phyloP scores from a whole-genome alignment of 345 rosid genomes.

The Eutrema heterophyllum region DNA sequence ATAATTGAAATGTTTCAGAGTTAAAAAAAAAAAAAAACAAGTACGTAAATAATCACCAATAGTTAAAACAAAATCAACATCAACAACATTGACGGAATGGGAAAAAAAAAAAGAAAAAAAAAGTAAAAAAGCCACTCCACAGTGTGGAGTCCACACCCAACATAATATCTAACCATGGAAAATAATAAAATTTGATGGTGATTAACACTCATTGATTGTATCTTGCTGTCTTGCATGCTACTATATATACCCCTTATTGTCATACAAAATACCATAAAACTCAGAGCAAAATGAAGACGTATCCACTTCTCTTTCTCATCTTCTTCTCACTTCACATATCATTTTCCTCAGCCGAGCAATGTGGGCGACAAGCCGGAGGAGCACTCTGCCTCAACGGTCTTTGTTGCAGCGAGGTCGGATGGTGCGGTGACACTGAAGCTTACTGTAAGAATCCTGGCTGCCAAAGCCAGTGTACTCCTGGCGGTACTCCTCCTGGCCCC shows the following conservation, averaged over 20 bases:
- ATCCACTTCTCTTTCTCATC: neutral
- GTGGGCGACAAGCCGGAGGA: no score
- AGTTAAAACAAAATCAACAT: no score
- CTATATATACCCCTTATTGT: neutral
- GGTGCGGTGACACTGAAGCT: constrained; percentile 40
- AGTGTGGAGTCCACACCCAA: no score
- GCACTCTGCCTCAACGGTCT: constrained; percentile 43
- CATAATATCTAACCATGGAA: no score
- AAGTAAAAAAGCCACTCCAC: no score
- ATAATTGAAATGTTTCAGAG: no score
- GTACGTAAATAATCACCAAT: no score
- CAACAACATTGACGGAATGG: no score
- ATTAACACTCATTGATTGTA: neutral
- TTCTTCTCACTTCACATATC: neutral
- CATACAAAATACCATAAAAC: neutral
- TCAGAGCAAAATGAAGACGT: constrained; percentile 23
- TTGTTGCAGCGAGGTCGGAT: constrained; percentile 42
- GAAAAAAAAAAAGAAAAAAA: no score
- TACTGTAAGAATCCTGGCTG: constrained; percentile 48
- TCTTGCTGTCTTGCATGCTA: neutral
- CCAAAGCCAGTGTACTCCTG: constrained; percentile 52
- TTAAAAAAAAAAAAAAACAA: no score
- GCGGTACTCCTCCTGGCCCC: constrained; percentile 17
- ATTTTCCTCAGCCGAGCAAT: constrained; percentile 39
- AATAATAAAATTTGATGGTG: no score